These are phyloP conservation scores for Clonostachys solani DNA, from an alignment of 2,329 filamentous ascomycete species.

Conservation along the genomic window DNA sequence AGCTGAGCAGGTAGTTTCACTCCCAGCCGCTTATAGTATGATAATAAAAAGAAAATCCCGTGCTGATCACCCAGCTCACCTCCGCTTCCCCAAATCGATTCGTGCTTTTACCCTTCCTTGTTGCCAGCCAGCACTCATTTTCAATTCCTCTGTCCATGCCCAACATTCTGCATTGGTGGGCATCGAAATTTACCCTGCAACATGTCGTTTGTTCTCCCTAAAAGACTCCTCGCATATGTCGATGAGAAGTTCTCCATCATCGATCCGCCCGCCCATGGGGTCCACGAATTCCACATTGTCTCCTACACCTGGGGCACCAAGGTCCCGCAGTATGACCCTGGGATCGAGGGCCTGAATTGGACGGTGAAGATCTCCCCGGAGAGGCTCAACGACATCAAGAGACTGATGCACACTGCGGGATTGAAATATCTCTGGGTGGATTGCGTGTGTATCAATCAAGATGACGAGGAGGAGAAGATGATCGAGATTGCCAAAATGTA, in stretches of 20 bases:
- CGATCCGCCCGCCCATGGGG: background rate
- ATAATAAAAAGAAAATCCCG: too few species aligned
- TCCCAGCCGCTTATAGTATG: too few species aligned
- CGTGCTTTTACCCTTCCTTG: too few species aligned
- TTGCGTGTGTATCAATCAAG: conserved; percentile 5
- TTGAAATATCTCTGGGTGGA: conserved; percentile 3
- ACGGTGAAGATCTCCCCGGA: background rate
- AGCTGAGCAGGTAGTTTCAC: too few species aligned
- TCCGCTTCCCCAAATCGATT: too few species aligned
- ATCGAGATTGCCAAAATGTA: conserved; percentile 7
- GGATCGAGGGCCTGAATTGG: background rate
- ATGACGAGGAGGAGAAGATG: conserved; percentile 4
- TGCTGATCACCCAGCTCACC: too few species aligned
- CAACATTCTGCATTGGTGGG: too few species aligned
- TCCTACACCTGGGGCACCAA: background rate
- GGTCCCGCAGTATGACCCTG: background rate
- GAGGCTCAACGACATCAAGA: background rate
- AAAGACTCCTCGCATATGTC: background rate
- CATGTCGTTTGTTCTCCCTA: too few species aligned
- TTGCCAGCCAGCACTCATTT: too few species aligned
- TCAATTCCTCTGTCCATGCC: too few species aligned
- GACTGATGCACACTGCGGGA: background rate
- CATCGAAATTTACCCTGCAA: too few species aligned
- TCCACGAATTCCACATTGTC: background rate
- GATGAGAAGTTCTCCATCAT: background rate